Percentiles rank a stretch among this genome's conserved stretches.
Conservation (phyloP, 129 eudicot genomes). For the Logfia minima region DNA sequence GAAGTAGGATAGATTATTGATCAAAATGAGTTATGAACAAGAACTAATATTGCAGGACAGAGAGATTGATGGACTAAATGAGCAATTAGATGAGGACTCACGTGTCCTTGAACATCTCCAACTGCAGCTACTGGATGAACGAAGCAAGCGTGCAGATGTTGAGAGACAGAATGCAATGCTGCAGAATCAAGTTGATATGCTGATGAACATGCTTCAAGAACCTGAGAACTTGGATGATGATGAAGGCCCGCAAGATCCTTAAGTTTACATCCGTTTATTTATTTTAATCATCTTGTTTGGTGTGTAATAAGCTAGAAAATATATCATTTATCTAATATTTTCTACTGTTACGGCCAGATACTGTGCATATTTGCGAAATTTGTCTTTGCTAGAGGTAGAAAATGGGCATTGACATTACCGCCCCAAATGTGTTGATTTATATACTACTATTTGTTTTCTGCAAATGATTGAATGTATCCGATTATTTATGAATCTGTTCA, state of each 20-base stretch:
- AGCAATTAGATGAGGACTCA: slow-evolving; percentile 85
- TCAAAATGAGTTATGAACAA: background rate
- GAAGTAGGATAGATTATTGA: background rate
- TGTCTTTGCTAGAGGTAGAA: slow-evolving; percentile 9
- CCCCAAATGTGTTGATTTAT: slow-evolving; percentile 24
- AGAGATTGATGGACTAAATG: slow-evolving; percentile 82
- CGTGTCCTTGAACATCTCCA: slow-evolving; percentile 84
- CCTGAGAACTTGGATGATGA: slow-evolving; percentile 52
- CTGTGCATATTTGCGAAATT: slow-evolving; percentile 5
- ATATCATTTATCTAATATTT: slow-evolving; percentile 7
- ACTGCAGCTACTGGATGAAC: slow-evolving; percentile 83
- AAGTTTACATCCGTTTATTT: slow-evolving; percentile 9
- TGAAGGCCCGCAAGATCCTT: slow-evolving; percentile 47
- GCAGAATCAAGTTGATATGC: slow-evolving; percentile 76
- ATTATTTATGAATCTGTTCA: background rate
- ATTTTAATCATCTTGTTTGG: slow-evolving; percentile 9
- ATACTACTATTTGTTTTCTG: background rate
- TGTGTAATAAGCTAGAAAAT: slow-evolving; percentile 1
- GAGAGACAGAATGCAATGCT: slow-evolving; percentile 78
- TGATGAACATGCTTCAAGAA: slow-evolving; percentile 87
- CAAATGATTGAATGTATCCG: background rate
- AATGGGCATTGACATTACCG: background rate
- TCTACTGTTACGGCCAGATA: slow-evolving; percentile 20
- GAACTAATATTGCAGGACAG: slow-evolving; percentile 62
- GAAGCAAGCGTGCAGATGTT: slow-evolving; percentile 83